Evolutionary conservation across 768 basidiomycete genomes (phyloP).

Genomic region (Clitopilus passeckerianus): DNA sequence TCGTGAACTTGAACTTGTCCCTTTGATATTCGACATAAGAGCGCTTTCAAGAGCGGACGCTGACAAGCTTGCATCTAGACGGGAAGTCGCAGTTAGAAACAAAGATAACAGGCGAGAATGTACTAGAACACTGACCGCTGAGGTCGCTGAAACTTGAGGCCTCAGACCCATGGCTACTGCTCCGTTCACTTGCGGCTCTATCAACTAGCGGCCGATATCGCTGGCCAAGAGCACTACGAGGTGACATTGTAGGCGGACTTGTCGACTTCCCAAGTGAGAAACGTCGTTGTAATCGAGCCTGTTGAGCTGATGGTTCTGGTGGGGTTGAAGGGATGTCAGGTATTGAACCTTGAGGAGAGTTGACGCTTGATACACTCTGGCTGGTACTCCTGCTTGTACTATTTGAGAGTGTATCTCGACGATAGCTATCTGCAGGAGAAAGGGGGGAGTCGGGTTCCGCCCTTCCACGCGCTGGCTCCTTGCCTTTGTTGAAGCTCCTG

Average conservation of each 20-base stretch:
- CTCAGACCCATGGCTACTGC: conserved; percentile 64
- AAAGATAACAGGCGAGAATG: not conserved
- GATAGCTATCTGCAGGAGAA: conserved; percentile 29
- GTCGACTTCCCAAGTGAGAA: conserved; percentile 51
- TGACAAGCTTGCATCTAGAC: conserved; percentile 66
- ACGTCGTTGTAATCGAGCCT: conserved; percentile 45
- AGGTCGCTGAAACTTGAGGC: conserved; percentile 84
- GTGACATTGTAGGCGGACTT: conserved; percentile 56
- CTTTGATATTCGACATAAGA: conserved; percentile 67
- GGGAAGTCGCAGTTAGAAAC: not conserved
- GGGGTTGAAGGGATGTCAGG: conserved; percentile 78
- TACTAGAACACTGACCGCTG: conserved; percentile 51
- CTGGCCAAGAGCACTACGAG: conserved; percentile 48
- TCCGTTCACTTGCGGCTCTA: conserved; percentile 44
- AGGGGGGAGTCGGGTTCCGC: conserved; percentile 25
- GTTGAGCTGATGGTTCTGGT: conserved; percentile 45
- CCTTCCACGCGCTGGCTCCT: conserved; percentile 42
- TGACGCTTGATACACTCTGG: conserved; percentile 69
- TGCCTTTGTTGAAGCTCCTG: conserved; percentile 27
- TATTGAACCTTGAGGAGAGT: conserved; percentile 74
- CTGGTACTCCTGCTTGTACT: conserved; percentile 47
- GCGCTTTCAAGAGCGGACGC: conserved; percentile 80
- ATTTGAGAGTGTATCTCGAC: conserved; percentile 29
- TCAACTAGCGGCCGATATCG: conserved; percentile 40
- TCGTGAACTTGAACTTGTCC: conserved; percentile 48